A percentile compares a stretch with the other conserved stretches of the same genome.
These are phyloP conservation scores for Scortechinia acanthostroma DNA, from an alignment of 2,329 filamentous ascomycete species.

Conservation along the genomic window DNA sequence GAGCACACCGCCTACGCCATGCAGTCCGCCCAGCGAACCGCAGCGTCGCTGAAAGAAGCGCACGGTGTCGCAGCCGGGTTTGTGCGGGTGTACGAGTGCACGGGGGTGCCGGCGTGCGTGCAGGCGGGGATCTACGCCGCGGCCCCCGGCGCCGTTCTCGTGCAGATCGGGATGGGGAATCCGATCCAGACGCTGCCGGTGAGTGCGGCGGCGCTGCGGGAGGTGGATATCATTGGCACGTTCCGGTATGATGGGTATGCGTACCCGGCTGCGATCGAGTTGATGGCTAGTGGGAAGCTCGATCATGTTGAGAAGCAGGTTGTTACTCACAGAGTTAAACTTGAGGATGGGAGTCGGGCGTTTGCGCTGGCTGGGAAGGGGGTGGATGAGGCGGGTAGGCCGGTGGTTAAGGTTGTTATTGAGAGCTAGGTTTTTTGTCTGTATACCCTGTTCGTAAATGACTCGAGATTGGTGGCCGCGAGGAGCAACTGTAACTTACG, in stretches of 20 bases:
- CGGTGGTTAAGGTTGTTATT: slow-evolving; percentile 69
- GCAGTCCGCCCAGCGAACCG: slow-evolving; percentile 12
- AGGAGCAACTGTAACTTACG: too few relatives aligned
- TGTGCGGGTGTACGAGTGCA: slow-evolving; percentile 70
- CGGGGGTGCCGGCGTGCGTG: slow-evolving; percentile 69
- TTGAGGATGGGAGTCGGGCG: slow-evolving; percentile 52
- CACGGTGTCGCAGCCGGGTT: slow-evolving; percentile 56
- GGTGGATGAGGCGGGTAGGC: slow-evolving; percentile 56
- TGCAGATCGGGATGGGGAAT: slow-evolving; percentile 76
- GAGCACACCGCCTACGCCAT: slow-evolving; percentile 11
- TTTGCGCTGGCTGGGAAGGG: slow-evolving; percentile 68
- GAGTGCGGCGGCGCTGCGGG: slow-evolving; percentile 64
- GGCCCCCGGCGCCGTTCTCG: slow-evolving; percentile 61
- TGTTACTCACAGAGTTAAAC: slow-evolving; percentile 65
- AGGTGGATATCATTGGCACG: slow-evolving; percentile 73
- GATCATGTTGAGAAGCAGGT: slow-evolving; percentile 65
- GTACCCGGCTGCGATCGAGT: slow-evolving; percentile 62
- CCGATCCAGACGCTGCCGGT: slow-evolving; percentile 70
- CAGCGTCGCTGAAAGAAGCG: slow-evolving; percentile 18
- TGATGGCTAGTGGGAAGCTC: slow-evolving; percentile 40
- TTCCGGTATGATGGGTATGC: slow-evolving; percentile 70
- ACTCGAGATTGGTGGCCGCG: too few relatives aligned
- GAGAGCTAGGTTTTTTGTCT: slow-evolving; percentile 30
- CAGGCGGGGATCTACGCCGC: slow-evolving; percentile 71
- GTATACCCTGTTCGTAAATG: not conserved